phyloP scores from a whole-genome alignment of 2,329 filamentous ascomycete species.

The Talaromyces sp. region DNA sequence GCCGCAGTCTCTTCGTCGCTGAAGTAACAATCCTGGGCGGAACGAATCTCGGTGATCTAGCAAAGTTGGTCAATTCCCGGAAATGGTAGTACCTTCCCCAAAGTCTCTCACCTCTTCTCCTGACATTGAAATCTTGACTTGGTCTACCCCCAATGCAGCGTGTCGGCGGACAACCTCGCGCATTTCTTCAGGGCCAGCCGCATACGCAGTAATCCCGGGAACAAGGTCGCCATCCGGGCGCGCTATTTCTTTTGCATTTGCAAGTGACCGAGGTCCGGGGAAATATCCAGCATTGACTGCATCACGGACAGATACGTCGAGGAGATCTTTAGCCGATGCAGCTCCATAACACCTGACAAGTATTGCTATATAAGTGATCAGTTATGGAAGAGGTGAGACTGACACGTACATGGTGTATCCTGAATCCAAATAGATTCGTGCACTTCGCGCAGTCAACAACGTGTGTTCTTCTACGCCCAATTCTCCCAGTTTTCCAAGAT shows the following conservation, averaged over 20 bases:
- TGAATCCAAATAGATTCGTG: constrained; percentile 43
- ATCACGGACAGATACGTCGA: constrained; percentile 45
- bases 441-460: constrained; percentile 39
- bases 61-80: not conserved
- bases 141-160: constrained; percentile 36
- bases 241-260: constrained; percentile 48
- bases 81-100: not conserved
- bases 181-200: constrained; percentile 24
- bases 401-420: constrained; percentile 45
- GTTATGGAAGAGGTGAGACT: not conserved
- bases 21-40: constrained; percentile 44
- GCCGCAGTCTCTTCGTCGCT: constrained; percentile 43
- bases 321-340: constrained; percentile 42
- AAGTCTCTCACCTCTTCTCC: constrained; percentile 22
- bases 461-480: constrained; percentile 46
- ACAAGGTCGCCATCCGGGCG: constrained; percentile 43
- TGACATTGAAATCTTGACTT: constrained; percentile 44
- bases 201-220: constrained; percentile 37
- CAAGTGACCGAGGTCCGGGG: constrained; percentile 44
- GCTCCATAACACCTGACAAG: constrained; percentile 36
- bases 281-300: constrained; percentile 47
- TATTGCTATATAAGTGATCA: not conserved
- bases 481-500: constrained; percentile 38
- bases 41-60: constrained; percentile 22
- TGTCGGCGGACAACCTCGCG: constrained; percentile 26